These are phyloP conservation scores for Volvox carteri DNA, from an alignment of 163 green algal species.

Conservation along the genomic window DNA sequence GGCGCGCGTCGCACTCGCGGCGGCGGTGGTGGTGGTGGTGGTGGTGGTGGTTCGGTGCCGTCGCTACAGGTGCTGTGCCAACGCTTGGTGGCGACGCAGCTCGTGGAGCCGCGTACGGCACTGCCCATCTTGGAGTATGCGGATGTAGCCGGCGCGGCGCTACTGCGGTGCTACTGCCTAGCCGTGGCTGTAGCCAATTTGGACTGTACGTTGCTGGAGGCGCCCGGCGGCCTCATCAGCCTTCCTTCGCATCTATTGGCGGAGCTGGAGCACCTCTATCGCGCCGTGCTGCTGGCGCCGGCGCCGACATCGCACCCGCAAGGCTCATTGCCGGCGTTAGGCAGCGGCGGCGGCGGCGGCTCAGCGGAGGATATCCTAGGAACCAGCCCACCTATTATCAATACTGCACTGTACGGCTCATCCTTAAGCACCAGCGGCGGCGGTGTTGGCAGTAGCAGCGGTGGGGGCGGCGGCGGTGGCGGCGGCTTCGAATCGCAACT, in stretches of 20 bases:
- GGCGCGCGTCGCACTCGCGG: neutral
- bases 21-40: neutral
- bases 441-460: no score
- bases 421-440: neutral
- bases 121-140: constrained; percentile 81
- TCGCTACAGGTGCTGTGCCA: constrained; percentile 85
- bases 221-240: constrained; percentile 48
- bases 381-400: neutral
- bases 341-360: neutral
- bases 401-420: neutral
- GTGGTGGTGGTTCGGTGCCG: constrained; percentile 11
- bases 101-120: constrained; percentile 79
- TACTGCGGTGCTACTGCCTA: constrained; percentile 83
- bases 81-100: constrained; percentile 71
- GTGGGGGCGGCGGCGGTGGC: neutral
- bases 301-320: constrained; percentile 22
- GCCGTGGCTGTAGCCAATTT: constrained; percentile 82
- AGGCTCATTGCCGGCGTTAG: neutral
- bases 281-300: constrained; percentile 46
- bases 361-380: neutral
- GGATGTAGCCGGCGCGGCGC: constrained; percentile 76
- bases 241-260: constrained; percentile 66
- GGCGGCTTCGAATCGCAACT: neutral
- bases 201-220: constrained; percentile 84
- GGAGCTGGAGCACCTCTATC: constrained; percentile 71